These are phyloP conservation scores for Exophiala alcalophila DNA, from an alignment of 2,329 filamentous ascomycete species.

Conservation along the genomic window DNA sequence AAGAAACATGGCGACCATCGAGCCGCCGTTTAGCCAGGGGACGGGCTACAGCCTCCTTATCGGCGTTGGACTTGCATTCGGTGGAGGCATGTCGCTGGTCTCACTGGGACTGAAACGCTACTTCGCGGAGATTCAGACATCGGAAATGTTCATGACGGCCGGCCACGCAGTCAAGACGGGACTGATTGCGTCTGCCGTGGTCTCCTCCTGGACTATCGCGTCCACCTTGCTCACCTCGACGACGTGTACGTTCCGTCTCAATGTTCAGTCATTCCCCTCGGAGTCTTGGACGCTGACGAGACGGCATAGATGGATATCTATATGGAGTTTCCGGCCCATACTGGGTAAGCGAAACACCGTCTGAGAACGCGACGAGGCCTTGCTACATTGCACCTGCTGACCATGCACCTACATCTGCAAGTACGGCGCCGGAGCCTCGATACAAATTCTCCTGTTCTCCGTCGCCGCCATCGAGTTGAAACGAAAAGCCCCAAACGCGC, in stretches of 20 bases:
- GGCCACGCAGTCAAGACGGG: slow-evolving; percentile 84
- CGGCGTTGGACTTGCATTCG: slow-evolving; percentile 47
- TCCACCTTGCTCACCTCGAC: slow-evolving; percentile 56
- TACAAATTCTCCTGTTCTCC: slow-evolving; percentile 83
- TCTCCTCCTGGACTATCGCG: slow-evolving; percentile 80
- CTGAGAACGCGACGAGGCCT: no score
- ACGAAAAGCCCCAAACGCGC: slow-evolving; percentile 24
- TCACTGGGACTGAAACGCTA: slow-evolving; percentile 24
- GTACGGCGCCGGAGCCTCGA: slow-evolving; percentile 70
- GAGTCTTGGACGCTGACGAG: no score
- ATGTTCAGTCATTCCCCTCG: no score
- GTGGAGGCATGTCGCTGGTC: slow-evolving; percentile 41
- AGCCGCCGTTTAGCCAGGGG: slow-evolving; percentile 33
- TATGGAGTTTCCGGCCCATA: no score
- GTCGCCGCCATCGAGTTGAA: slow-evolving; percentile 59
- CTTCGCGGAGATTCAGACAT: slow-evolving; percentile 62
- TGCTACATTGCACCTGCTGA: no score
- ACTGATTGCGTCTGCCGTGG: slow-evolving; percentile 79
- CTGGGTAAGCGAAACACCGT: no score
- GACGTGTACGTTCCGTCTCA: no score
- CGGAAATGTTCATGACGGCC: slow-evolving; percentile 87
- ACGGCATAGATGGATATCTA: no score
- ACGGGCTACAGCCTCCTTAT: slow-evolving; percentile 51
- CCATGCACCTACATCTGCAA: slow-evolving; percentile 78
- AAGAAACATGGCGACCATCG: no score